phyloP scores from a whole-genome alignment of 768 basidiomycete species.

The Cubamyces lactineus region DNA sequence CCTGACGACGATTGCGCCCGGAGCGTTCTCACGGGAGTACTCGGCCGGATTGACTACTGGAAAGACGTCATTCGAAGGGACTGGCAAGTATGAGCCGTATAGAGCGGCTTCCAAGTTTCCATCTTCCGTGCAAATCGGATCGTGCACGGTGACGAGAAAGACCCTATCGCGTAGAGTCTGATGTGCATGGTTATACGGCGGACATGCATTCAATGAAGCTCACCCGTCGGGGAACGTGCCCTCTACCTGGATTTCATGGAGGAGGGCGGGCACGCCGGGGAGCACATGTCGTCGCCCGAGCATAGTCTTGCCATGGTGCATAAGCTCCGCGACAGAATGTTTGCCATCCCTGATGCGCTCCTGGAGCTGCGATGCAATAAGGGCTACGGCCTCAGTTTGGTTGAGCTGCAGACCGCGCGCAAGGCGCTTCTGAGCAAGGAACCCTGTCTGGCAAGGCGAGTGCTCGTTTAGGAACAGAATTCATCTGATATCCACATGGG shows the following conservation, averaged over 20 bases:
- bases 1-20: conserved; percentile 76
- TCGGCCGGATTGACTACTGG: conserved; percentile 52
- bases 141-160: conserved; percentile 97
- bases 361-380: conserved; percentile 92
- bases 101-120: conserved; percentile 83
- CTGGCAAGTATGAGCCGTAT: conserved; percentile 92
- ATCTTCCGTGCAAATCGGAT: conserved; percentile 85
- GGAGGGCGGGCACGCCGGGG: conserved; percentile 69
- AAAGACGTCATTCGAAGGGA: conserved; percentile 70
- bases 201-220: conserved; percentile 23
- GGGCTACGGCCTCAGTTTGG: conserved; percentile 81
- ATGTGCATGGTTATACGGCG: neutral
- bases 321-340: conserved; percentile 85
- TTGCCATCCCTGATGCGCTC: conserved; percentile 92
- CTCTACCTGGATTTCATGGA: conserved; percentile 93
- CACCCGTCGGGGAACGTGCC: conserved; percentile 90
- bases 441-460: conserved; percentile 61
- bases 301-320: conserved; percentile 89
- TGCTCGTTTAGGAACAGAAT: neutral
- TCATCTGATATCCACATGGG: neutral
- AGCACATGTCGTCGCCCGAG: conserved; percentile 90
- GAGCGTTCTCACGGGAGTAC: conserved; percentile 56
- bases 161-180: conserved; percentile 48
- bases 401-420: conserved; percentile 92
- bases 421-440: conserved; percentile 90